Conservation (phyloP, 805 yeast species). For the Kodamaea hsintzibuensis region DNA sequence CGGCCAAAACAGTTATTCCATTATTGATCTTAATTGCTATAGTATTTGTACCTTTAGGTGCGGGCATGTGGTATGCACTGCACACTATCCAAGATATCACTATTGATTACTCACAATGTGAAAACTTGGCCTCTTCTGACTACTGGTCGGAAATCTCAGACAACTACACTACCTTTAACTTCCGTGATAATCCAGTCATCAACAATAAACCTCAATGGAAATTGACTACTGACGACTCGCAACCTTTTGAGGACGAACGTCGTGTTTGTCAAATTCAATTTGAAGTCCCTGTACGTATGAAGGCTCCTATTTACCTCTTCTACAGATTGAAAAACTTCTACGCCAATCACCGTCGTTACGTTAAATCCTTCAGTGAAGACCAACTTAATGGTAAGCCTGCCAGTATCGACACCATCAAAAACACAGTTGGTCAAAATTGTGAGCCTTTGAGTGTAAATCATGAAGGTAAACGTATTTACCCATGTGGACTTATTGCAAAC, state of each 20-base stretch:
- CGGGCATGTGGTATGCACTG: slow-evolving; percentile 49
- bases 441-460: slow-evolving; percentile 38
- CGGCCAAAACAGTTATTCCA: slow-evolving; percentile 45
- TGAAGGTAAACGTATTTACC: slow-evolving; percentile 59
- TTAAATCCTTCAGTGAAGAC: slow-evolving; percentile 44
- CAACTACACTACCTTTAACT: slow-evolving; percentile 41
- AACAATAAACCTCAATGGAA: slow-evolving; percentile 35
- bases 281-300: slow-evolving; percentile 31
- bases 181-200: slow-evolving; percentile 18
- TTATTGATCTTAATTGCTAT: slow-evolving; percentile 39
- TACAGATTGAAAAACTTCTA: slow-evolving; percentile 42
- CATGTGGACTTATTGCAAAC: slow-evolving; percentile 85
- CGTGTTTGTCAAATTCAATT: slow-evolving; percentile 48
- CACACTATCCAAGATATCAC: slow-evolving; percentile 38
- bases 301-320: slow-evolving; percentile 43
- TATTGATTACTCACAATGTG: slow-evolving; percentile 45
- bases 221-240: slow-evolving; percentile 40
- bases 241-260: slow-evolving; percentile 48
- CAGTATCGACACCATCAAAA: slow-evolving; percentile 30
- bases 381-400: slow-evolving; percentile 44
- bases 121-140: slow-evolving; percentile 30
- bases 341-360: slow-evolving; percentile 47
- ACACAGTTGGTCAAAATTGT: slow-evolving; percentile 47
- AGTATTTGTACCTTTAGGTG: slow-evolving; percentile 45
- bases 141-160: slow-evolving; percentile 39